Base-by-base conservation (phyloP, 306 rosid genomes). In the Erythrophleum fordii region DNA sequence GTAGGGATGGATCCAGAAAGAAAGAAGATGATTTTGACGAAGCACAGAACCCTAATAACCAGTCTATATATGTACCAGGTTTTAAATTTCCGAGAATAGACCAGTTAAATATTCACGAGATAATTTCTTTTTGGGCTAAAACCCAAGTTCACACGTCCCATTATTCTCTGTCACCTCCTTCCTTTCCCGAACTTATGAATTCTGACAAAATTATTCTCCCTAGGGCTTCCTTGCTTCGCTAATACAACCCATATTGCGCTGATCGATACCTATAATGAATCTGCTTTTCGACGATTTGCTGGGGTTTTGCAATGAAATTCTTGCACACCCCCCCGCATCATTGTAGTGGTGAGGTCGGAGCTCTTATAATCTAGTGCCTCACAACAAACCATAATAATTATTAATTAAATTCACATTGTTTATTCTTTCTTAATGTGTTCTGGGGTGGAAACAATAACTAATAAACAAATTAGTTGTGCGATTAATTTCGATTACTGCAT, bases 41-140 rank as follows among this genome's bases (percentile, higher is more conserved):
- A 79, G 80, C 82, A 59, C 86, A 49, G 85, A 89, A 89, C 92
- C 91, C 93, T 91, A 91, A 85, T 79, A 80, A 78, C 80, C 73
- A 83, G 81, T 72, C 53, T 66, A 76, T 76, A 25, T 44, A n/a
- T 58, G 65, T 58, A 28, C 68, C 75, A 22, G 72, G 9, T 48
- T 52, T 62, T 74, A 28, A 5, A 48, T 34, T 72, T 71, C 41
- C 66, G 16, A 48, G 77, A 77, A 34, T 45, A 34, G 73, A 65
- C 74, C 55, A 42, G 81, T 44, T 49, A 48, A n/a, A 26, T 59
- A 28, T 59, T 59, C 66, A 1, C 8, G 26, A 12, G 66, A 59
- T 26, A 26, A 12, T 11, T 61, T 53, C 20, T 9, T 20, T 51
- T 53, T 10, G 18, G 6, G n/a, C n/a, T 10, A 44, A 74, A 72